Conservation (phyloP, 257 asterid genomes). For the Avicennia marina region DNA sequence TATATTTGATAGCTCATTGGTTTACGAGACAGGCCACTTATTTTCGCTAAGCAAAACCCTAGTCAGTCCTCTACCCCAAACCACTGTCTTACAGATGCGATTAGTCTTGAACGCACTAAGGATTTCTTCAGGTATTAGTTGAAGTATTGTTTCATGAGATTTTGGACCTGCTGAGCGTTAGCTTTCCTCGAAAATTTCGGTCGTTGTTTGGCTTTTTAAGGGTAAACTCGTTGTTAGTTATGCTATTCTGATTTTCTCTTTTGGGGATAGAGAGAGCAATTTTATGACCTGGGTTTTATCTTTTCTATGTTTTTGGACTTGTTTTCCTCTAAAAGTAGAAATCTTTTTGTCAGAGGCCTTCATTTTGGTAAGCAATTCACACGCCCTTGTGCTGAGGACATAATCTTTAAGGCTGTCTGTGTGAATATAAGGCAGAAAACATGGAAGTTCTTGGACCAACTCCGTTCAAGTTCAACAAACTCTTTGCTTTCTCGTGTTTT, state of each 20-base stretch:
- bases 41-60: too few relatives aligned
- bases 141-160: too few relatives aligned
- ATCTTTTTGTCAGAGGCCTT: conserved; percentile 43
- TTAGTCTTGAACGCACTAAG: too few relatives aligned
- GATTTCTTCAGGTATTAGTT: too few relatives aligned
- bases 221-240: neutral
- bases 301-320: conserved; percentile 58
- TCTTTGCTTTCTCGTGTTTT: conserved; percentile 47
- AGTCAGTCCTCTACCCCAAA: too few relatives aligned
- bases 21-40: too few relatives aligned
- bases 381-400: conserved; percentile 53
- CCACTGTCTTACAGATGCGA: too few relatives aligned
- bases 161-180: too few relatives aligned
- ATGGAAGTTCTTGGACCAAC: conserved; percentile 65
- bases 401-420: conserved; percentile 55
- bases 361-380: conserved; percentile 45
- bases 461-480: conserved; percentile 36
- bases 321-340: conserved; percentile 33
- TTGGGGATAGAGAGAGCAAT: neutral
- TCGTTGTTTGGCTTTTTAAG: too few relatives aligned
- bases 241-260: too few relatives aligned
- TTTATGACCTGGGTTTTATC: conserved; percentile 21
- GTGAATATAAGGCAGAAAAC: conserved; percentile 62
- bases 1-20: too few relatives aligned
- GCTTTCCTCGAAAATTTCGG: too few relatives aligned